Evolutionary conservation across 2,329 filamentous ascomycete species (phyloP).

Genomic region (Phyllosticta citriasiana): DNA sequence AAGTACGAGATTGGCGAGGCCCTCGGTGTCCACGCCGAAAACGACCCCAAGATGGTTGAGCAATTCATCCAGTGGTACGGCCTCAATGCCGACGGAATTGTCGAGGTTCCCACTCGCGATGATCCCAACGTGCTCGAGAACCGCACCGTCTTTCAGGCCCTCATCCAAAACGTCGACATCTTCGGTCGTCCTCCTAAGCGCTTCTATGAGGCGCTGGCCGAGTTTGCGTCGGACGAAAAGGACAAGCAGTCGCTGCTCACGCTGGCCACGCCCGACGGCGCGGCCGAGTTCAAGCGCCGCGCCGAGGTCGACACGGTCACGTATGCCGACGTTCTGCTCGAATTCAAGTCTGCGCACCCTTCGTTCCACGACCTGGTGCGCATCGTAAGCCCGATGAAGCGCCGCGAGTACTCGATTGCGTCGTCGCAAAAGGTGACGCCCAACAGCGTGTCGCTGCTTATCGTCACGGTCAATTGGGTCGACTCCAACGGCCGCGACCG

Average conservation of each 20-base stretch:
- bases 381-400: slow-evolving; percentile 86
- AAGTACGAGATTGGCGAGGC: slow-evolving; percentile 97
- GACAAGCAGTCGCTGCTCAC: slow-evolving; percentile 73
- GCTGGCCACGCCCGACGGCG: slow-evolving; percentile 68
- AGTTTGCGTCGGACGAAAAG: slow-evolving; percentile 70
- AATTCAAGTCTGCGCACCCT: slow-evolving; percentile 83
- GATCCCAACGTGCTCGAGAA: slow-evolving; percentile 65
- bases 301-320: slow-evolving; percentile 85
- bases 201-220: slow-evolving; percentile 88
- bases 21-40: slow-evolving; percentile 91
- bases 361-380: slow-evolving; percentile 78
- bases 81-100: slow-evolving; percentile 69
- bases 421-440: slow-evolving; percentile 93
- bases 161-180: slow-evolving; percentile 89
- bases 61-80: slow-evolving; percentile 88
- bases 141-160: slow-evolving; percentile 83
- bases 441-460: slow-evolving; percentile 83
- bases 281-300: slow-evolving; percentile 83
- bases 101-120: slow-evolving; percentile 85
- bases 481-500: slow-evolving; percentile 79
- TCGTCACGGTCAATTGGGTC: slow-evolving; percentile 94
- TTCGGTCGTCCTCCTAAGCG: slow-evolving; percentile 94
- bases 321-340: slow-evolving; percentile 79
- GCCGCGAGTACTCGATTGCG: slow-evolving; percentile 97
- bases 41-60: slow-evolving; percentile 67